Base-by-base conservation (phyloP, 495 filamentous ascomycete species). In the Aspergillus sclerotiicarbonarius region DNA sequence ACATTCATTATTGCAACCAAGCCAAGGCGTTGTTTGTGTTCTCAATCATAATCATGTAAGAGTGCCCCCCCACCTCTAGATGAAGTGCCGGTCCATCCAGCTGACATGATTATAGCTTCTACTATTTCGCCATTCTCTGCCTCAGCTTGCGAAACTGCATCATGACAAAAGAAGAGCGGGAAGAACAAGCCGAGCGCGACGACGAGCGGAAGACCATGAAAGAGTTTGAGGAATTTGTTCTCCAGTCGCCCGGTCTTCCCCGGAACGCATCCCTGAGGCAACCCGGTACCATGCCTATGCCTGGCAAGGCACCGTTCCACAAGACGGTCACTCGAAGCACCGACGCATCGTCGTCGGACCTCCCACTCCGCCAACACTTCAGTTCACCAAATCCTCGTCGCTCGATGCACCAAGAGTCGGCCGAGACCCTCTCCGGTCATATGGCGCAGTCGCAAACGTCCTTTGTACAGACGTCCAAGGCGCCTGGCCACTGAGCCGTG, bases 11-110 rank as follows among this genome's bases (percentile, higher is more conserved):
- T 66, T 97, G 92, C 75, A 65, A 79, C 62, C 85, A 90, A 70
- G 89, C 91, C 21, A 90, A 95, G 69, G 79, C 80, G 18, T 72
- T 85, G 2, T 95, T 93, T 67, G 89, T 84, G 7, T 79, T 86
- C 6, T 87, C 86, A 6, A 70, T 89, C 15, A 69, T 89, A 53
- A 82, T 93, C 74, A 71, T 87, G 91, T 95, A 76, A 70, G 89
- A 76, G 2, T 13, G 31, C 25, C 8, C 52, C 44, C 9, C 46
- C 20, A 20, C 41, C 19, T 25, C 47, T 21, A 20, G n/a, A n/a
- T 20, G 1, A n/a, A 21, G 7, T 8, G 15, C 29, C 39, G 49
- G 16, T 7, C n/a, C 50, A 16, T 33, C 31, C 4, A 47, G 31
- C 57, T 66, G 62, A 77, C 53, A 48, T 3, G 9, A n/a, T 48